phyloP scores from a whole-genome alignment of 106 monocot species.

The Acorus calamus region DNA sequence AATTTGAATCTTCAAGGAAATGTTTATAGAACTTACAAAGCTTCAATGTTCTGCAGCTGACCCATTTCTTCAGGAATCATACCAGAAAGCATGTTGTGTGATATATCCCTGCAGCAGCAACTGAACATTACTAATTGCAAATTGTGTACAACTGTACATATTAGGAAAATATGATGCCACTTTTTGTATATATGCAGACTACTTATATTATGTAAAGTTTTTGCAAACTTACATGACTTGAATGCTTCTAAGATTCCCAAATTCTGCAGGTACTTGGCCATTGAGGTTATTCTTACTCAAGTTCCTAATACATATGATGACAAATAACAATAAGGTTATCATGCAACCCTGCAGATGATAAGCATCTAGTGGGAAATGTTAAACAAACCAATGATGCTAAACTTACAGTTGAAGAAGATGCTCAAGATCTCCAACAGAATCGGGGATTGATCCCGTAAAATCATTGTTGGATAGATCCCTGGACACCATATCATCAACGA shows the following conservation, averaged over 20 bases:
- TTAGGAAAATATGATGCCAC: no score
- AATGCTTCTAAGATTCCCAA: conserved; percentile 91
- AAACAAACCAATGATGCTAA: not conserved
- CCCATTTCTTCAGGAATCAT: conserved; percentile 81
- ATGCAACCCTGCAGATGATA: not conserved
- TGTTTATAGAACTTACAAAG: conserved; percentile 39
- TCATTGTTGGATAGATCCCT: conserved; percentile 87
- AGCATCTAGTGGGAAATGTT: not conserved
- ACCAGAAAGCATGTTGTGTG: conserved; percentile 74
- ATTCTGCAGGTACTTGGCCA: conserved; percentile 64
- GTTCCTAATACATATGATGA: conserved; percentile 32
- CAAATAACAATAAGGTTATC: not conserved
- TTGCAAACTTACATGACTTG: conserved; percentile 64
- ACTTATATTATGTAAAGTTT: no score
- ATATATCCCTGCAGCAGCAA: conserved; percentile 51
- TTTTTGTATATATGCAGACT: no score
- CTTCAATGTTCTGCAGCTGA: conserved; percentile 65
- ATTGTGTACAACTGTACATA: not conserved
- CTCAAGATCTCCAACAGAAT: conserved; percentile 85
- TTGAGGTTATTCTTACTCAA: conserved; percentile 64
- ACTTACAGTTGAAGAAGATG: conserved; percentile 90
- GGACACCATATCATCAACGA: not conserved
- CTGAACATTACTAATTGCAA: not conserved
- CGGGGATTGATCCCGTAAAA: conserved; percentile 73
- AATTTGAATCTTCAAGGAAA: not conserved